Evolutionary conservation across 371 early-diverging fungal genomes (phyloP), one percentile per base, ranked within the genome.

Genomic region (Mucor irregularis): DNA sequence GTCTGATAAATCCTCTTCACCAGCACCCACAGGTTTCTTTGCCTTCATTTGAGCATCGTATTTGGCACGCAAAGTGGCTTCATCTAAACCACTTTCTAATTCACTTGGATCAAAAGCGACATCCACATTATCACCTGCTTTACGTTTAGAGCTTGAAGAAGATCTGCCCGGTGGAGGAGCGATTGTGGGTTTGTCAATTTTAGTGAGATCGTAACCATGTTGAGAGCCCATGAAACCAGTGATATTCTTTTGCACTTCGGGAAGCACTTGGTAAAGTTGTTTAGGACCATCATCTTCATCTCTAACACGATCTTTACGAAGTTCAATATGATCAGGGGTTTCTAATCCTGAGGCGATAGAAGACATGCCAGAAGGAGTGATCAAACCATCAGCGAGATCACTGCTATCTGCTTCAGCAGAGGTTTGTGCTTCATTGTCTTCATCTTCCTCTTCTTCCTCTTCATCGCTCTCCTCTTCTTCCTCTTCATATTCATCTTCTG

Each of bases 171-270:
- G 47, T 14, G 67, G 42, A 5, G 58, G 39, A 13, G 63, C 68
- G 24, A 47, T 56, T 4, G 30, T 57, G 29, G 77, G 59, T 25
- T 69, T 68, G 11, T 68, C 59, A 0, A 80, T 68, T 3, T 74
- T 61, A 14, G 86, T 67, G 40, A 96, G 49, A 58, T 95, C 93
- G 59, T 97, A 97, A 9, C 90, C 89, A 64, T 93, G 94, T 63
- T 92, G 90, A 40, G 93, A 92, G 29, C 95, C 98, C 97, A 97
- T 95, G 62, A 96, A 91, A 7, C 94, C 96, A 4, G 80, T 71
- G 37, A 91, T 82, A n/a, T 78, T 68, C 47, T 86, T 84, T 42
- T 87, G 82, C 30, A 85, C 82, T 67, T 95, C 88, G 13, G 91
- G 93, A 43, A 97, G 62, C n/a, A 97, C 90, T 17, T 88, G 90